phyloP scores from a whole-genome alignment of 352 stramenopile genomes.

The Globisporangium splendens region DNA sequence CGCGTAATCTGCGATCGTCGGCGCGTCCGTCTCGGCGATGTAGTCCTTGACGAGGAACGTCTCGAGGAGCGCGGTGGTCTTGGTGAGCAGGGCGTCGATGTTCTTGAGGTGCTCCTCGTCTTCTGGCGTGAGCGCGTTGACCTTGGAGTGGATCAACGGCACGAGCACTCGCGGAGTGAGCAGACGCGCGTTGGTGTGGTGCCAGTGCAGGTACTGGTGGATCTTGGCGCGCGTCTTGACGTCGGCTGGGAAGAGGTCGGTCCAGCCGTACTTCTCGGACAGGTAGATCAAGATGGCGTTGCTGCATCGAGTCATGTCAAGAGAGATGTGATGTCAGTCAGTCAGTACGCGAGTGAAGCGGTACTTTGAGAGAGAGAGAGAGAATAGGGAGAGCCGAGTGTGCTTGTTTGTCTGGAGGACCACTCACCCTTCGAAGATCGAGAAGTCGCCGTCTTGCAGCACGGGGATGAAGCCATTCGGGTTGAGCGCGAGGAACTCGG shows the following conservation, averaged over 20 bases:
- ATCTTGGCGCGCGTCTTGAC: constrained; percentile 45
- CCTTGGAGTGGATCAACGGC: constrained; percentile 25
- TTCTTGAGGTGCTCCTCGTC: constrained; percentile 28
- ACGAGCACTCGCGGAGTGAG: constrained; percentile 47
- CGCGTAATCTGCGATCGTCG: constrained; percentile 57
- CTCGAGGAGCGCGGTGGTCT: constrained; percentile 35
- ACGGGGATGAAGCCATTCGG: constrained; percentile 46
- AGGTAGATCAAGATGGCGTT: constrained; percentile 53
- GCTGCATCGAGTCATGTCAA: neutral
- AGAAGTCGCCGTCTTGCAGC: constrained; percentile 55
- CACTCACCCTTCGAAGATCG: constrained; percentile 38
- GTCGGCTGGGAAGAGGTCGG: constrained; percentile 47
- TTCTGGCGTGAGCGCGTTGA: constrained; percentile 30
- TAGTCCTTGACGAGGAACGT: constrained; percentile 46
- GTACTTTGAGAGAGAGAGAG: too few relatives aligned
- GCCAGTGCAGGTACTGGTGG: constrained; percentile 69
- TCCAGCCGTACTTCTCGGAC: constrained; percentile 51
- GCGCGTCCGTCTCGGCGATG: constrained; percentile 39
- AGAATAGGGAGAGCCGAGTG: too few relatives aligned
- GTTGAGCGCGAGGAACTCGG: constrained; percentile 52
- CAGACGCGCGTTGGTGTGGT: constrained; percentile 53
- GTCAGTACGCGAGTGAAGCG: too few relatives aligned
- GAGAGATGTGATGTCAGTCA: too few relatives aligned
- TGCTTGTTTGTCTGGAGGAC: too few relatives aligned
- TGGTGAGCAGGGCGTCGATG: constrained; percentile 34